Evolutionary conservation across 1,139 yeast species (phyloP).

Genomic region (Candida buenavistaensis): DNA sequence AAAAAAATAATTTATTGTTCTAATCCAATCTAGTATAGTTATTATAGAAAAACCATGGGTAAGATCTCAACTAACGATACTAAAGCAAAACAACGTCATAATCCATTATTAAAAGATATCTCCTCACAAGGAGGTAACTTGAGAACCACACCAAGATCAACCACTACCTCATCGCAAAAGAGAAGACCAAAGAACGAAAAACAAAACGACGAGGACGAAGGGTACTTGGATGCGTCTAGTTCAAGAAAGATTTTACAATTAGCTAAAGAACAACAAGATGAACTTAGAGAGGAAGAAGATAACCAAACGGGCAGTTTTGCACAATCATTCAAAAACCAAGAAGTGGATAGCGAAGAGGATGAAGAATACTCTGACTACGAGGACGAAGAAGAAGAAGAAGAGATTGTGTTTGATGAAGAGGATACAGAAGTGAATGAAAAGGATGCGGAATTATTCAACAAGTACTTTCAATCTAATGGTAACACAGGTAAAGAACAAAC

Average conservation of each 20-base stretch:
- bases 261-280: slow-evolving; percentile 92
- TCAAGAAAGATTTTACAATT: slow-evolving; percentile 84
- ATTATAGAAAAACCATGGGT: slow-evolving; percentile 48
- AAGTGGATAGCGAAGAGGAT: slow-evolving; percentile 31
- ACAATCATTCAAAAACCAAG: slow-evolving; percentile 24
- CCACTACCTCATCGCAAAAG: slow-evolving; percentile 18
- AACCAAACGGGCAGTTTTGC: slow-evolving; percentile 16
- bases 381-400: slow-evolving; percentile 50
- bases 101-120: slow-evolving; percentile 76
- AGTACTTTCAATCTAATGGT: slow-evolving; percentile 50
- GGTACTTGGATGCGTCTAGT: slow-evolving; percentile 73
- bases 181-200: slow-evolving; percentile 12
- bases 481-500: slow-evolving; percentile 36
- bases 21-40: not conserved
- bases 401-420: slow-evolving; percentile 41
- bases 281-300: slow-evolving; percentile 66
- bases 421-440: slow-evolving; percentile 67
- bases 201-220: slow-evolving; percentile 48
- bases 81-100: slow-evolving; percentile 60
- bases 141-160: slow-evolving; percentile 39
- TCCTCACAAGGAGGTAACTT: slow-evolving; percentile 72
- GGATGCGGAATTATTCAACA: slow-evolving; percentile 70
- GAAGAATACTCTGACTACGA: slow-evolving; percentile 54
- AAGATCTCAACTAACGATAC: slow-evolving; percentile 53
- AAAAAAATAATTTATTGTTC: not conserved